These are phyloP conservation scores for Lactarius vividus DNA, from an alignment of 768 basidiomycete species.

Conservation along the genomic window DNA sequence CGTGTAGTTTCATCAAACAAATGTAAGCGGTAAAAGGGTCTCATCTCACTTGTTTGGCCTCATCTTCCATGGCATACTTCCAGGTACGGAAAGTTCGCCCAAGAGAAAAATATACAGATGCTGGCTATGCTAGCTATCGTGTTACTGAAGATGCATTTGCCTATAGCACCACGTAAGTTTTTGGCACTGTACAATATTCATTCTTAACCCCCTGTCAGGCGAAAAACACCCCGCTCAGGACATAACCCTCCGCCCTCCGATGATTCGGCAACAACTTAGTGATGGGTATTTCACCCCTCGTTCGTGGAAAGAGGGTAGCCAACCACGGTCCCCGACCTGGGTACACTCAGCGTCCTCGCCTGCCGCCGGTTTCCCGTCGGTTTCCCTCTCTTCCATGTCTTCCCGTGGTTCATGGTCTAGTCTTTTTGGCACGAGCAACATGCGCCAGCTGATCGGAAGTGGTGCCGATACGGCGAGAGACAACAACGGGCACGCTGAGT, in stretches of 20 bases:
- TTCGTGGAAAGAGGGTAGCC: slow-evolving; percentile 38
- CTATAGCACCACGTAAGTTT: slow-evolving; percentile 25
- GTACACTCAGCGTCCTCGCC: slow-evolving; percentile 47
- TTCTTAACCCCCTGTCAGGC: slow-evolving; percentile 6
- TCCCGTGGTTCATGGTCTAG: slow-evolving; percentile 83
- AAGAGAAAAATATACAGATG: slow-evolving; percentile 72
- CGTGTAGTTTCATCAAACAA: slow-evolving; percentile 27
- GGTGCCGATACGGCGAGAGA: slow-evolving; percentile 48
- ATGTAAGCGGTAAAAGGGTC: slow-evolving; percentile 30
- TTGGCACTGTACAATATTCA: neutral
- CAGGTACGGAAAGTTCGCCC: slow-evolving; percentile 45
- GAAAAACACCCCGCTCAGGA: neutral
- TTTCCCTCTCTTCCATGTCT: slow-evolving; percentile 53
- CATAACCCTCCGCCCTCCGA: slow-evolving; percentile 10
- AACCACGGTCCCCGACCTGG: slow-evolving; percentile 49
- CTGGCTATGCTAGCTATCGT: slow-evolving; percentile 72
- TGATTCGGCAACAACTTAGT: slow-evolving; percentile 32
- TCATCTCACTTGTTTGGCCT: neutral
- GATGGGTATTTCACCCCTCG: slow-evolving; percentile 59
- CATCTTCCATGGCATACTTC: neutral
- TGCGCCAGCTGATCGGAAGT: slow-evolving; percentile 68
- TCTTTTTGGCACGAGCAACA: slow-evolving; percentile 61
- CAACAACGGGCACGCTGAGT: slow-evolving; percentile 36
- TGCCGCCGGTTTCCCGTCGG: slow-evolving; percentile 39
- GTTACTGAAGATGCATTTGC: slow-evolving; percentile 50